Evolutionary conservation across 257 asterid species (phyloP), one percentile per base, ranked within the genome.

Genomic region (Ehretia macrophylla): DNA sequence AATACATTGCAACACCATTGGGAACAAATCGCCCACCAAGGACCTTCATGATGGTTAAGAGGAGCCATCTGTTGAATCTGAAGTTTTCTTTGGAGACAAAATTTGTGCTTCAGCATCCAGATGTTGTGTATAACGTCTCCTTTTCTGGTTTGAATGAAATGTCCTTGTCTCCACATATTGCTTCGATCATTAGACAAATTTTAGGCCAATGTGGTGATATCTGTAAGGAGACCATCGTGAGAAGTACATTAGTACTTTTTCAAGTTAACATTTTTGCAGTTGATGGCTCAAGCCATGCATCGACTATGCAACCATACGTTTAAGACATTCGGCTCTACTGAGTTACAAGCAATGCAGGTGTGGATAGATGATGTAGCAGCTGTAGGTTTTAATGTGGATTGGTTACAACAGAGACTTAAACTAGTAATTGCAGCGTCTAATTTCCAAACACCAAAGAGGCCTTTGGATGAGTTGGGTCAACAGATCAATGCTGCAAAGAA

Each of bases 361-460:
- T 71, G 65, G 77, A 55, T 37, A 10, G 67, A 59, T 52, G 81
- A 71, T 56, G 75, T 63, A 11, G 57, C 65, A 18, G 58, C 75
- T 32, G 72, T 71, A 45, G 81, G 77, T 53, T 71, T 76, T 65
- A 48, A 52, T 52, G 75, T 76, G 51, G 75, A 56, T 0, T 76
- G 81, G 81, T 52, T 71, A 70, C 81, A 51, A 64, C 58, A 64
- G 55, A 67, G 81, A 59, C 68, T 76, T 55, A 60, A 27, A 27
- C 23, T 35, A 44, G 22, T 67, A 39, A 44, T 50, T 50, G 17
- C 47, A 16, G 20, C 40, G 51, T 64, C n/a, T n/a, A n/a, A n/a
- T n/a, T n/a, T n/a, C n/a, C 51, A 71, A 64, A 53, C 51, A 46
- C 70, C 64, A 17, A 56, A 60, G 59, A 17, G 4, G 17, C 17